A percentile compares a stretch with the other conserved stretches of the same genome.
These are phyloP conservation scores for Colletotrichum sp. DNA, from an alignment of 2,329 filamentous ascomycete genomes.

Conservation along the genomic window DNA sequence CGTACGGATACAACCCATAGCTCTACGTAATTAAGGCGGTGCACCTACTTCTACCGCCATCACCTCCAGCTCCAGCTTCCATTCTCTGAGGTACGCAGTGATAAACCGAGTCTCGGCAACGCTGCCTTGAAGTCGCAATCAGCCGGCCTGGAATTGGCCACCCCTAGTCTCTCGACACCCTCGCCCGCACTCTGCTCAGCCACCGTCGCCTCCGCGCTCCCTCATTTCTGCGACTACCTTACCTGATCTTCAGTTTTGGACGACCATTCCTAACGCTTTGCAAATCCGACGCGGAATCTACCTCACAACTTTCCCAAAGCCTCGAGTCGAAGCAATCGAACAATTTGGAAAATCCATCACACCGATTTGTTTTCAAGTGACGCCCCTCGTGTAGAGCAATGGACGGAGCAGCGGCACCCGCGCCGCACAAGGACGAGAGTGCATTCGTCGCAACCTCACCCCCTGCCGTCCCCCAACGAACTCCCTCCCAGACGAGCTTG, in stretches of 20 bases:
- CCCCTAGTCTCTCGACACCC: background rate
- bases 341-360: background rate
- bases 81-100: background rate
- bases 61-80: background rate
- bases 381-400: background rate
- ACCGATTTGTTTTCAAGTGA: background rate
- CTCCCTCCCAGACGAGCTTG: slow-evolving; percentile 47
- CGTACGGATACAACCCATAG: background rate
- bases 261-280: background rate
- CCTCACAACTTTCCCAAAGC: background rate
- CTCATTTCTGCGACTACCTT: background rate
- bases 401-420: slow-evolving; percentile 1
- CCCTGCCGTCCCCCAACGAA: slow-evolving; percentile 34
- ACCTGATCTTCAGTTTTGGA: background rate
- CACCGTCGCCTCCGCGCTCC: background rate
- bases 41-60: background rate
- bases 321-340: background rate
- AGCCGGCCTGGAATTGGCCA: background rate
- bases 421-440: background rate
- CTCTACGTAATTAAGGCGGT: slow-evolving; percentile 1
- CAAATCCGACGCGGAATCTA: background rate
- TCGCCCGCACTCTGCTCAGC: background rate
- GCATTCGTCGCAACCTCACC: slow-evolving; percentile 24
- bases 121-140: background rate
- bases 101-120: background rate